phyloP scores from a whole-genome alignment of 306 rosid species.

The Sesbania bispinosa region DNA sequence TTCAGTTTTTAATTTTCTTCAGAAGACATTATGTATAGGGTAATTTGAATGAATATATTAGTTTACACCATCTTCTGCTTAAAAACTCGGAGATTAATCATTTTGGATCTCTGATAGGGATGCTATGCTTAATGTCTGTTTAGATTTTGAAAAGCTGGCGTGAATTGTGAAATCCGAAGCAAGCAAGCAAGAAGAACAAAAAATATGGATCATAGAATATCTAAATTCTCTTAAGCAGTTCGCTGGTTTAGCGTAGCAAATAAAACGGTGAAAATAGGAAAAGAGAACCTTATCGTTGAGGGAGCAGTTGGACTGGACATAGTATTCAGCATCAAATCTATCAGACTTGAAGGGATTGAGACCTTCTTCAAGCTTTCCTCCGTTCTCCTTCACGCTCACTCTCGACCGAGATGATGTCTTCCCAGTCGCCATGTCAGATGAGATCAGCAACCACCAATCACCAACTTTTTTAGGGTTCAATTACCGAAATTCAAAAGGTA shows the following conservation, averaged over 20 bases:
- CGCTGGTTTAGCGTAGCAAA: neutral
- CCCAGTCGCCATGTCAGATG: slow-evolving; percentile 66
- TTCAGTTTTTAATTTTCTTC: neutral
- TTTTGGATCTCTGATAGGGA: neutral
- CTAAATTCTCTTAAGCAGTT: too few species aligned
- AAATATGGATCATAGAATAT: neutral
- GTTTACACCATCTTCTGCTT: neutral
- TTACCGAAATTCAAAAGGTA: neutral
- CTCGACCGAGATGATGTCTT: slow-evolving; percentile 78
- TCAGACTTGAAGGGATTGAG: slow-evolving; percentile 83
- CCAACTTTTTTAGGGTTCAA: slow-evolving; percentile 34
- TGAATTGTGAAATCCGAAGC: neutral
- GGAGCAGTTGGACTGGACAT: slow-evolving; percentile 71
- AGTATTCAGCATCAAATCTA: slow-evolving; percentile 72
- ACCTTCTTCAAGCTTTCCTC: slow-evolving; percentile 76
- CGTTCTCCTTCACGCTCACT: slow-evolving; percentile 73
- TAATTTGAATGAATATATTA: too few species aligned
- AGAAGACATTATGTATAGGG: neutral
- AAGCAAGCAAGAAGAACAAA: neutral
- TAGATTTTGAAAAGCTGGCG: too few species aligned
- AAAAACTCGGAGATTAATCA: neutral
- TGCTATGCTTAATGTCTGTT: too few species aligned
- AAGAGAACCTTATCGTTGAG: slow-evolving; percentile 82
- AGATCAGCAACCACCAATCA: neutral
- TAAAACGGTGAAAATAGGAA: neutral